These are phyloP conservation scores for Gynandropsis gynandra DNA, from an alignment of 345 rosid genomes.

Conservation along the genomic window DNA sequence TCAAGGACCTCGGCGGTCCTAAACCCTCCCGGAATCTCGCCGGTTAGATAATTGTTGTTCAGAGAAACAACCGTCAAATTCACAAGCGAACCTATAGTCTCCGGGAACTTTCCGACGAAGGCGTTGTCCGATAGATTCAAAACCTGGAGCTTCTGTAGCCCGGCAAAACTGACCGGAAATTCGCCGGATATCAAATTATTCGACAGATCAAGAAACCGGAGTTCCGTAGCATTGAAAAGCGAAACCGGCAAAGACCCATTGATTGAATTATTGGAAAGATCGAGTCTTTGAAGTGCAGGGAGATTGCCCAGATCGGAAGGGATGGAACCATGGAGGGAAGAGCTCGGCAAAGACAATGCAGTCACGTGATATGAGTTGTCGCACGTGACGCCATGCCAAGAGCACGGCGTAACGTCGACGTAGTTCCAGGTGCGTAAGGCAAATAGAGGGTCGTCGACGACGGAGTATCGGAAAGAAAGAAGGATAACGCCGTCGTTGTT, in stretches of 20 bases:
- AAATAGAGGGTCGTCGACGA: constrained; percentile 59
- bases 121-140: constrained; percentile 68
- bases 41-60: constrained; percentile 50
- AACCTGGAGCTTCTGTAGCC: constrained; percentile 39
- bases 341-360: constrained; percentile 51
- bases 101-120: constrained; percentile 60
- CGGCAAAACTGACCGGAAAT: constrained; percentile 40
- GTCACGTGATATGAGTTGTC: constrained; percentile 38
- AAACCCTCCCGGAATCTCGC: constrained; percentile 54
- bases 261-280: constrained; percentile 72
- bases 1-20: constrained; percentile 48
- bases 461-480: constrained; percentile 63
- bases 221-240: constrained; percentile 48
- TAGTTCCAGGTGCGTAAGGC: constrained; percentile 54
- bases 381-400: constrained; percentile 68
- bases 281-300: constrained; percentile 45
- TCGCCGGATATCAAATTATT: constrained; percentile 55
- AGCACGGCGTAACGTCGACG: constrained; percentile 62
- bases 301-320: constrained; percentile 64
- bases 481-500: constrained; percentile 71
- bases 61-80: constrained; percentile 51
- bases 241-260: constrained; percentile 68
- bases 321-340: constrained; percentile 61
- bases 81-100: constrained; percentile 25
- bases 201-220: constrained; percentile 67